Evolutionary conservation across 1,284 basidiomycete genomes (phyloP).

Genomic region (Vanrija sp.): DNA sequence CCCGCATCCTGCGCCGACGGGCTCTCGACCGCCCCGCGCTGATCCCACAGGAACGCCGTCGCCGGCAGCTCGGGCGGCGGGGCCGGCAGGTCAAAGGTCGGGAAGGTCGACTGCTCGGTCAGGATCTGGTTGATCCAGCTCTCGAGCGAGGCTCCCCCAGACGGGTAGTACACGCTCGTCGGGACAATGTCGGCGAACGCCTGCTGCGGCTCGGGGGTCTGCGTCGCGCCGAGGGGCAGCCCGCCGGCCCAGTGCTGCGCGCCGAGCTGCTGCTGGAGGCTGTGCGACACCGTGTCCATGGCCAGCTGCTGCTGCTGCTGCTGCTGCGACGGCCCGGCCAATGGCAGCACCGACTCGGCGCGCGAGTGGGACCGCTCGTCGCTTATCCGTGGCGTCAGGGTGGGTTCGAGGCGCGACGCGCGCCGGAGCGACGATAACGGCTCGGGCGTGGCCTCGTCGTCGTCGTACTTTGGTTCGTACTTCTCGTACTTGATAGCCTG

Average conservation of each 20-base stretch:
- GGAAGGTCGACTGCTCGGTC: constrained; percentile 1
- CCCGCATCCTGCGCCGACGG: not conserved
- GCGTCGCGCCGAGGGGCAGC: too few relatives aligned
- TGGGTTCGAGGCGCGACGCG: too few relatives aligned
- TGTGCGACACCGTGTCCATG: too few relatives aligned
- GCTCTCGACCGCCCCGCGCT: not conserved
- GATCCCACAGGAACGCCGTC: not conserved
- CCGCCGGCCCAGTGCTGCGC: not conserved
- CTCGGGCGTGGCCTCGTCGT: too few relatives aligned
- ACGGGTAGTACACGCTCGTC: too few relatives aligned
- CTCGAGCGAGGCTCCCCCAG: not conserved
- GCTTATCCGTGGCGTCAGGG: too few relatives aligned
- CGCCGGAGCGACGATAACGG: too few relatives aligned
- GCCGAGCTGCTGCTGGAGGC: not conserved
- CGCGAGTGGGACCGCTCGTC: too few relatives aligned
- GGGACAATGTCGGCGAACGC: not conserved
- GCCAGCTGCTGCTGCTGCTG: not conserved
- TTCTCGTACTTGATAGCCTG: too few relatives aligned
- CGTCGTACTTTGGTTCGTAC: too few relatives aligned
- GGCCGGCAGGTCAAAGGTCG: not conserved
- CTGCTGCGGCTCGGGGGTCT: not conserved
- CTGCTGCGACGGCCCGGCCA: not conserved
- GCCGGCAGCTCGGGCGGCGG: not conserved
- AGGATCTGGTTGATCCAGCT: constrained; percentile 13
- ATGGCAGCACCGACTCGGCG: too few relatives aligned